Conservation (phyloP, 2,329 filamentous ascomycete genomes). For the Stagonosporopsis chrysanthemi region DNA sequence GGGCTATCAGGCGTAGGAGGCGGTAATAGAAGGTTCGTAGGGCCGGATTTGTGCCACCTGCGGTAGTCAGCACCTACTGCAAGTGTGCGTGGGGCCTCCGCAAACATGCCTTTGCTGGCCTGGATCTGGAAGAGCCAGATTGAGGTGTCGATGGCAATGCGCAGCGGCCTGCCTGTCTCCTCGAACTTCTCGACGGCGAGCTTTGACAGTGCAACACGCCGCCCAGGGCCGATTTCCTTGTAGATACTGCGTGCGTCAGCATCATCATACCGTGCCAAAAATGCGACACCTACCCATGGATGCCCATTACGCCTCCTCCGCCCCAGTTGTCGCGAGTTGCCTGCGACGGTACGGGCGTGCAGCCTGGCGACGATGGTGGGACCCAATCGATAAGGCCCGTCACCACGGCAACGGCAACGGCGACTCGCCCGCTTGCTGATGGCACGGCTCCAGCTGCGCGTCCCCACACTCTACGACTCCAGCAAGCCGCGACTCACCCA, state of each 20-base stretch:
- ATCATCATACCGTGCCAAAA: neutral
- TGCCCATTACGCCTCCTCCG: conserved; percentile 46
- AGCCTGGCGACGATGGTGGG: conserved; percentile 23
- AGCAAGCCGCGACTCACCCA: neutral
- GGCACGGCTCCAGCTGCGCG: conserved; percentile 1
- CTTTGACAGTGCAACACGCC: conserved; percentile 81
- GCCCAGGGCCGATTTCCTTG: conserved; percentile 82
- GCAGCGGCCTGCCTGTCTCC: conserved; percentile 73
- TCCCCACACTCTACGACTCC: conserved; percentile 19
- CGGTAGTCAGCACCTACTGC: conserved; percentile 20
- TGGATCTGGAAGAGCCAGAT: conserved; percentile 98
- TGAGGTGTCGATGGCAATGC: conserved; percentile 90
- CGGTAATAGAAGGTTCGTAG: conserved; percentile 93
- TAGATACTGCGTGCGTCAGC: conserved; percentile 71
- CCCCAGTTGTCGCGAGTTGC: neutral
- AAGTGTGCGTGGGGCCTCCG: neutral
- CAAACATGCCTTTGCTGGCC: conserved; percentile 70
- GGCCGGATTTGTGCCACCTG: conserved; percentile 86
- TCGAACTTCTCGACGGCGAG: conserved; percentile 81
- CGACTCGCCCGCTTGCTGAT: conserved; percentile 1
- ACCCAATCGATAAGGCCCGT: conserved; percentile 41
- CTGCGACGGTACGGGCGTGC: conserved; percentile 1
- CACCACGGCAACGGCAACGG: conserved; percentile 38
- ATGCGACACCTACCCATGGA: conserved; percentile 44
- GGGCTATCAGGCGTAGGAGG: conserved; percentile 75